Evolutionary conservation across 352 stramenopile genomes (phyloP).

Genomic region (Globisporangium takayamanum): DNA sequence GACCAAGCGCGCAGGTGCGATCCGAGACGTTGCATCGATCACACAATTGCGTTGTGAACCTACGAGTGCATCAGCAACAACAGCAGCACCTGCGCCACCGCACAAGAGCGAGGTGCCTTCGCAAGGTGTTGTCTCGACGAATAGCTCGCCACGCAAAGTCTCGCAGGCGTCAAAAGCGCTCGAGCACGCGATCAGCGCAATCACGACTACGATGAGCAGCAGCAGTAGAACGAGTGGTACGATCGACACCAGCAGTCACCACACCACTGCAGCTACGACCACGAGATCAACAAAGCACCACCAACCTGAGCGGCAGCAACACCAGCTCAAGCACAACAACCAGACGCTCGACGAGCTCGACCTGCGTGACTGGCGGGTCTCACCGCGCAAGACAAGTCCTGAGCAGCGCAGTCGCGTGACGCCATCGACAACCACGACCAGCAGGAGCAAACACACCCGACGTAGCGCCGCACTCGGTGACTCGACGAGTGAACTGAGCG

Average conservation of each 20-base stretch:
- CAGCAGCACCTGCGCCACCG: neutral
- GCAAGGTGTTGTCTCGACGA: neutral
- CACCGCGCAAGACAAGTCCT: neutral
- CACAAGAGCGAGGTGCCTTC: neutral
- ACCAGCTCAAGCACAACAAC: constrained; percentile 1
- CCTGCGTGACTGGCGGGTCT: neutral
- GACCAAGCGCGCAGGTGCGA: constrained; percentile 1
- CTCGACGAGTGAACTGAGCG: constrained; percentile 19
- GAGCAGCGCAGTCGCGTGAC: neutral
- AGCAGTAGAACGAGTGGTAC: no score
- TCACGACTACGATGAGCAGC: no score
- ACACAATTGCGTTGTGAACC: constrained; percentile 8
- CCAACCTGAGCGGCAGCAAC: neutral
- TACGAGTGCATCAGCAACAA: constrained; percentile 12
- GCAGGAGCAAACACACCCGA: neutral
- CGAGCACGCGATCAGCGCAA: neutral
- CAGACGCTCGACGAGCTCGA: neutral
- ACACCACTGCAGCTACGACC: no score
- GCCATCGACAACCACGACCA: neutral
- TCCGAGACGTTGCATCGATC: constrained; percentile 6
- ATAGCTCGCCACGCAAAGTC: neutral
- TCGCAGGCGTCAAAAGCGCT: neutral
- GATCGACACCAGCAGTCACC: no score
- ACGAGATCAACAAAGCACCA: no score
- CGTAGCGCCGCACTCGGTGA: neutral